phyloP scores from a whole-genome alignment of 176 grass and related monocot genomes.

The Rhynchospora breviuscula region DNA sequence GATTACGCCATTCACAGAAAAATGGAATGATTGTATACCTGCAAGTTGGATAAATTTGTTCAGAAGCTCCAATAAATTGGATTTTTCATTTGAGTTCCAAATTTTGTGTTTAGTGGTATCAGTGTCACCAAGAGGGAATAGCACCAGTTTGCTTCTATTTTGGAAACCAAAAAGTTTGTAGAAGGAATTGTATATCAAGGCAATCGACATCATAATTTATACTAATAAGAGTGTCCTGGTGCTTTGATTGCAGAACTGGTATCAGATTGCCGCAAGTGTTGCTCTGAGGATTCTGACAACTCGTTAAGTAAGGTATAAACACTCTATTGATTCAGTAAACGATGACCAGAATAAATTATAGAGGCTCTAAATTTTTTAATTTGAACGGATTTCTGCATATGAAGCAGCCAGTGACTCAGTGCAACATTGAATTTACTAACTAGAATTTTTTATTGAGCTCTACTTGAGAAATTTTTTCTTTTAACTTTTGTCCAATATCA shows the following conservation, averaged over 20 bases:
- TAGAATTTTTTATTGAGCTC: neutral
- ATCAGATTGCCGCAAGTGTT: constrained; percentile 81
- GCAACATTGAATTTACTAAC: constrained; percentile 6
- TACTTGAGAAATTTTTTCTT: neutral
- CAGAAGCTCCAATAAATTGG: neutral
- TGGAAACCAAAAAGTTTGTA: too few relatives aligned
- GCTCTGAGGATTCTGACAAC: constrained; percentile 95
- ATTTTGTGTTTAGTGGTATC: neutral
- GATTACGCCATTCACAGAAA: neutral
- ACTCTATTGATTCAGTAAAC: neutral
- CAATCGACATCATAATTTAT: neutral
- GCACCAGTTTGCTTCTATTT: neutral
- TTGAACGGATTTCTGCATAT: neutral
- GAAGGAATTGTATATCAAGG: neutral
- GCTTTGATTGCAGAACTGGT: constrained; percentile 61
- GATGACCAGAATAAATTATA: neutral
- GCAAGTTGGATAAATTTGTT: neutral
- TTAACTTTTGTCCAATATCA: neutral
- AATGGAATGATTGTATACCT: neutral
- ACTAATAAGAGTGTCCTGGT: neutral
- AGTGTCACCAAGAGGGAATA: neutral
- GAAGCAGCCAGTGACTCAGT: neutral
- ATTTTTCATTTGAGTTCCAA: neutral
- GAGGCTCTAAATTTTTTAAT: neutral
- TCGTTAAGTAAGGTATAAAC: constrained; percentile 79